These are phyloP conservation scores for Pilatotrama ljubarskyi DNA, from an alignment of 768 basidiomycete genomes.

Conservation along the genomic window DNA sequence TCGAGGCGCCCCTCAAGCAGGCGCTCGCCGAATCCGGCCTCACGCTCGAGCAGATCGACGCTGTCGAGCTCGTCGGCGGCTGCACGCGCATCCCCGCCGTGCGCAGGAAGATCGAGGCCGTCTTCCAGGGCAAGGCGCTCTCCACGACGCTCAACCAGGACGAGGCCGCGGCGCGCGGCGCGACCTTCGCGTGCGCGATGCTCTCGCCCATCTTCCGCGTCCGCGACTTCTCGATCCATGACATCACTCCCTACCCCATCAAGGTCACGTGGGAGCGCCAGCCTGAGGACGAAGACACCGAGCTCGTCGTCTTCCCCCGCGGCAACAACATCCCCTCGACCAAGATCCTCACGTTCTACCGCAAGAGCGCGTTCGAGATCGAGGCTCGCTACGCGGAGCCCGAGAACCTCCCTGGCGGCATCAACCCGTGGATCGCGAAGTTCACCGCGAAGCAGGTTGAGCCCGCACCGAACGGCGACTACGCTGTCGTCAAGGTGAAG, in stretches of 20 bases:
- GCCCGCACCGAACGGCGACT: slow-evolving; percentile 65
- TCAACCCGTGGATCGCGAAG: slow-evolving; percentile 84
- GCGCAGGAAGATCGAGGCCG: slow-evolving; percentile 80
- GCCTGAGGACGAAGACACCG: slow-evolving; percentile 84
- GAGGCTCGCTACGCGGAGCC: slow-evolving; percentile 84
- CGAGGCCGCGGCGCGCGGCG: slow-evolving; percentile 93
- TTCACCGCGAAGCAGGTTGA: slow-evolving; percentile 85
- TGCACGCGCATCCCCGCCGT: slow-evolving; percentile 92
- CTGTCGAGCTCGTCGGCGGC: slow-evolving; percentile 93
- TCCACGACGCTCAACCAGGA: slow-evolving; percentile 96
- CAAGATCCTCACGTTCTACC: slow-evolving; percentile 94
- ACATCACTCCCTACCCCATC: slow-evolving; percentile 86
- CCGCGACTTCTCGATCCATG: slow-evolving; percentile 88
- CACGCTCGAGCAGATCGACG: slow-evolving; percentile 80
- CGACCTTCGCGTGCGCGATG: slow-evolving; percentile 96
- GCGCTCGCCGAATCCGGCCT: slow-evolving; percentile 83
- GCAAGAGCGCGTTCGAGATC: slow-evolving; percentile 84
- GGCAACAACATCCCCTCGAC: slow-evolving; percentile 89
- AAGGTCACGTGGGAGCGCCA: slow-evolving; percentile 84
- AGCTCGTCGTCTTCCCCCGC: slow-evolving; percentile 86
- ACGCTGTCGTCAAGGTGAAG: slow-evolving; percentile 81
- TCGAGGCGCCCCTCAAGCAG: slow-evolving; percentile 70
- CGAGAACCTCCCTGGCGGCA: slow-evolving; percentile 63
- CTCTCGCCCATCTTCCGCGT: slow-evolving; percentile 98
- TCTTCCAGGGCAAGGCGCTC: slow-evolving; percentile 81